Conservation (phyloP, 371 early-diverging fungal genomes). For the Basidiobolus meristosporus region DNA sequence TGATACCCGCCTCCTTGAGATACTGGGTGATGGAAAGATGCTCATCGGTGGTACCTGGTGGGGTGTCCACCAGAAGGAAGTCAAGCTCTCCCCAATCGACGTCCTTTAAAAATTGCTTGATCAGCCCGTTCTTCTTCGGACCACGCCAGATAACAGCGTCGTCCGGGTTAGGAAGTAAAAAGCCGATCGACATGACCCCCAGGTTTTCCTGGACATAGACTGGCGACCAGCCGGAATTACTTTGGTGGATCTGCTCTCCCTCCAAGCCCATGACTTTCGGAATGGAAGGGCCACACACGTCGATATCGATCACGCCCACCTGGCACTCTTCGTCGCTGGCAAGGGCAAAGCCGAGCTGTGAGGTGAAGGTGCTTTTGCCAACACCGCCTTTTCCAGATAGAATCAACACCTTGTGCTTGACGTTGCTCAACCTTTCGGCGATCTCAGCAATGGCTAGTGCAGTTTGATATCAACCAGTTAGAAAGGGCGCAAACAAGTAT, state of each 20-base stretch:
- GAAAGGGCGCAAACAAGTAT: not conserved
- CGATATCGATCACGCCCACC: constrained; percentile 96
- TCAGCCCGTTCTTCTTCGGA: constrained; percentile 87
- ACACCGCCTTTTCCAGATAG: constrained; percentile 99
- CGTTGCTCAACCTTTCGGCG: constrained; percentile 32
- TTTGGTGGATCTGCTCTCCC: constrained; percentile 71
- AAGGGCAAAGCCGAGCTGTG: constrained; percentile 63
- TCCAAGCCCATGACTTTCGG: constrained; percentile 81
- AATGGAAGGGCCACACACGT: constrained; percentile 98
- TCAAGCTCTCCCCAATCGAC: constrained; percentile 89
- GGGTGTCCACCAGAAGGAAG: constrained; percentile 93
- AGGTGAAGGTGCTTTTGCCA: constrained; percentile 80
- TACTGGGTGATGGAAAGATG: constrained; percentile 77
- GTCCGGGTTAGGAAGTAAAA: constrained; percentile 73
- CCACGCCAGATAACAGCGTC: constrained; percentile 99
- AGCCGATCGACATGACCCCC: constrained; percentile 89
- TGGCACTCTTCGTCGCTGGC: constrained; percentile 31
- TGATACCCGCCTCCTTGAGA: constrained; percentile 57
- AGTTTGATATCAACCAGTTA: not conserved
- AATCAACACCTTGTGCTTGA: constrained; percentile 76
- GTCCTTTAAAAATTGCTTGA: constrained; percentile 93
- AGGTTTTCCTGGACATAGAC: constrained; percentile 82
- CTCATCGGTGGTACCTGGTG: constrained; percentile 98
- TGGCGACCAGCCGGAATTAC: constrained; percentile 71
- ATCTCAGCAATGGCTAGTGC: constrained; percentile 47